These are phyloP conservation scores for Epithele typhae DNA, from an alignment of 768 basidiomycete species.

Conservation along the genomic window DNA sequence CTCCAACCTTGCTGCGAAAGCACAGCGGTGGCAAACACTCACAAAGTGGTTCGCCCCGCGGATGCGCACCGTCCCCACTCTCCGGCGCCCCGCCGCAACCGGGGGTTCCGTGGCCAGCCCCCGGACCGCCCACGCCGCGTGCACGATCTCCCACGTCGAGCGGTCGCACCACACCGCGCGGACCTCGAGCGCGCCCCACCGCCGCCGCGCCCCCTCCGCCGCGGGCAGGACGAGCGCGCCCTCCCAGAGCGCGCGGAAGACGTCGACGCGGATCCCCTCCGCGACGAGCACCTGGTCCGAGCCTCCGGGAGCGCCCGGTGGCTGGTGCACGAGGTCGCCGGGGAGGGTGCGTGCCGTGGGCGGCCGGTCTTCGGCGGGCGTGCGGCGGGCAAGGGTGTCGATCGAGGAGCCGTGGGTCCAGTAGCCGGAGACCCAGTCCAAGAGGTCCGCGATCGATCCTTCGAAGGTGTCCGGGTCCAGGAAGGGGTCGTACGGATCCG, in stretches of 20 bases:
- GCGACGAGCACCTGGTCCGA: constrained; percentile 1
- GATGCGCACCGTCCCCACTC: not conserved
- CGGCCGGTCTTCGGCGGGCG: constrained; percentile 8
- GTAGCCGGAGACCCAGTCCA: constrained; percentile 8
- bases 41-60: constrained; percentile 17
- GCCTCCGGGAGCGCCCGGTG: too few relatives aligned
- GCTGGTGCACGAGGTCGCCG: constrained; percentile 1
- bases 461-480: not conserved
- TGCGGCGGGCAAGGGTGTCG: too few relatives aligned
- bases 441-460: not conserved
- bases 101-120: too few relatives aligned
- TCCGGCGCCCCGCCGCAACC: not conserved
- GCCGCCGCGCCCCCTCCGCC: too few relatives aligned
- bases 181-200: not conserved
- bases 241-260: constrained; percentile 8
- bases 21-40: constrained; percentile 7
- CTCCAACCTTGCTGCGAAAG: too few relatives aligned
- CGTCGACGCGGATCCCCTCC: constrained; percentile 1
- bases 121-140: not conserved
- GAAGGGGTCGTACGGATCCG: constrained; percentile 4
- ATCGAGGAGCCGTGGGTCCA: constrained; percentile 1
- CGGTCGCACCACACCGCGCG: not conserved
- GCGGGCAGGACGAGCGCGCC: not conserved
- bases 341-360: constrained; percentile 1
- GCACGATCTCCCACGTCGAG: not conserved